Evolutionary conservation across 73 alveolate species (phyloP).

Genomic region (Effrenium voratum): DNA sequence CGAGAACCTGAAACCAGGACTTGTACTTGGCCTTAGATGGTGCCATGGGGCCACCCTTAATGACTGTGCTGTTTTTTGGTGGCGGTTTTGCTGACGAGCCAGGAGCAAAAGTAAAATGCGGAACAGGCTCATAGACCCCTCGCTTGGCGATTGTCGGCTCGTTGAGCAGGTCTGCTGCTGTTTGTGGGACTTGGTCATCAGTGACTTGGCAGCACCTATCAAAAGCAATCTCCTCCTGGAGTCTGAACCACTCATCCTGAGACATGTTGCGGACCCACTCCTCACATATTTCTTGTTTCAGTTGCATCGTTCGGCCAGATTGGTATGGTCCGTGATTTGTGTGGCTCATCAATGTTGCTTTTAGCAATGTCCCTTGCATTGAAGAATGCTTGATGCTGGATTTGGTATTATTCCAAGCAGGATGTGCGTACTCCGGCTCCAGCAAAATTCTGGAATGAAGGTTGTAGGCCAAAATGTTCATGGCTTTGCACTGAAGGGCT

Average conservation of each 20-base stretch:
- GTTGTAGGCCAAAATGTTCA: neutral
- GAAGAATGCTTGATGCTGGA: neutral
- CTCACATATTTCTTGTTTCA: neutral
- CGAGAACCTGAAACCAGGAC: neutral
- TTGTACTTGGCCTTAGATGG: neutral
- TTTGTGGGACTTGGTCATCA: neutral
- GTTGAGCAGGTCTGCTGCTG: neutral
- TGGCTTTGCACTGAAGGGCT: neutral
- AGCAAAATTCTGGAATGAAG: neutral
- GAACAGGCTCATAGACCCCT: neutral
- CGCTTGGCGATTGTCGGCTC: slow-evolving; percentile 23
- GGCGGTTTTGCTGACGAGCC: neutral
- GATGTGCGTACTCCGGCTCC: neutral
- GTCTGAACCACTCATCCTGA: neutral
- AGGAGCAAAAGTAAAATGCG: too few relatives aligned
- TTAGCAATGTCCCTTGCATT: neutral
- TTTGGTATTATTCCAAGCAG: neutral
- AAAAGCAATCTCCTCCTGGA: neutral
- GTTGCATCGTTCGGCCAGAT: neutral
- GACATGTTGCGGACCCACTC: neutral
- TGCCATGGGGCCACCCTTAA: neutral
- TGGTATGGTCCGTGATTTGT: neutral
- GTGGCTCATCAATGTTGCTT: neutral
- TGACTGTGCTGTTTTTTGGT: neutral
- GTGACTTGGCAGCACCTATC: neutral